phyloP scores from a whole-genome alignment of 805 yeast genomes.

The Cyberlindnera veronae region DNA sequence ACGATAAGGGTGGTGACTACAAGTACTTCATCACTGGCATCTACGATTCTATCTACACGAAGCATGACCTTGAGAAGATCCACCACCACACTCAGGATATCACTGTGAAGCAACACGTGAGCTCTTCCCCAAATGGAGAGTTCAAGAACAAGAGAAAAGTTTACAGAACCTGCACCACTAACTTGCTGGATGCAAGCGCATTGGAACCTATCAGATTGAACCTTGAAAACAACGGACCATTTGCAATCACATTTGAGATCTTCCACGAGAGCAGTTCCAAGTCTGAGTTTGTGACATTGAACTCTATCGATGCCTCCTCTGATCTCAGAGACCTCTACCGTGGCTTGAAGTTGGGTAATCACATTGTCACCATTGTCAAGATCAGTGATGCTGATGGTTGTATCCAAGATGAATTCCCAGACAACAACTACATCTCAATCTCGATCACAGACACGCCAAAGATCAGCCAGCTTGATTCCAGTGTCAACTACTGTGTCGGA shows the following conservation, averaged over 20 bases:
- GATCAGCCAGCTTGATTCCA: conserved; percentile 43
- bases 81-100: conserved; percentile 32
- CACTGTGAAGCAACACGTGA: conserved; percentile 48
- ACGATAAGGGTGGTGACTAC: conserved; percentile 55
- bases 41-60: conserved; percentile 61
- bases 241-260: conserved; percentile 51
- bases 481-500: conserved; percentile 79
- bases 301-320: conserved; percentile 38
- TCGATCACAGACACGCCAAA: conserved; percentile 76
- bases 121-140: conserved; percentile 56
- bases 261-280: conserved; percentile 59
- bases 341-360: conserved; percentile 65
- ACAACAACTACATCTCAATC: conserved; percentile 45
- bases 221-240: conserved; percentile 62
- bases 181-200: conserved; percentile 32
- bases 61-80: conserved; percentile 31
- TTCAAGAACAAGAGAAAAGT: conserved; percentile 46
- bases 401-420: conserved; percentile 40
- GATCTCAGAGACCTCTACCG: conserved; percentile 44
- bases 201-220: conserved; percentile 52
- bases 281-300: conserved; percentile 42
- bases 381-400: conserved; percentile 75
- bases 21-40: conserved; percentile 57
- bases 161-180: conserved; percentile 47
- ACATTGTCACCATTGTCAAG: conserved; percentile 52